Percentiles rank a stretch among this genome's conserved stretches.
Conservation (phyloP, 2,329 filamentous ascomycete genomes). For the Sporothrix curviconia region DNA sequence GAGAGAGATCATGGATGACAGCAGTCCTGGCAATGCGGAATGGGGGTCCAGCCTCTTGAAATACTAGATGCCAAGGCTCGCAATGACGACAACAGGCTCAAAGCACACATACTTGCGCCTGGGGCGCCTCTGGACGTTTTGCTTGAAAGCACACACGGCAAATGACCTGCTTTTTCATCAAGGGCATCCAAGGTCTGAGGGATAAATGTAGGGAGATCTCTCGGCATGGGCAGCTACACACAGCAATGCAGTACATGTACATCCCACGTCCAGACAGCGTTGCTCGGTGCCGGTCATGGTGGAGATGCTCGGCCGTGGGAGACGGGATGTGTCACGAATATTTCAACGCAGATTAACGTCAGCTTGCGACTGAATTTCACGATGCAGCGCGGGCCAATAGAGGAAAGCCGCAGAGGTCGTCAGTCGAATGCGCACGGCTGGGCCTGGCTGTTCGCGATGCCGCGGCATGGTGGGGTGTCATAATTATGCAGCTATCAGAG, state of each 20-base stretch:
- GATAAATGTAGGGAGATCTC: background rate
- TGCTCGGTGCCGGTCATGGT: no score
- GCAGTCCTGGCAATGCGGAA: no score
- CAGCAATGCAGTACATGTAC: background rate
- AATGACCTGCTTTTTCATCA: background rate
- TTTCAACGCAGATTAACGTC: background rate
- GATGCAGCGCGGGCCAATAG: background rate
- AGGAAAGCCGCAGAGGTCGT: background rate
- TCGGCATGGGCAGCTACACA: background rate
- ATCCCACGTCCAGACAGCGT: slow-evolving; percentile 1
- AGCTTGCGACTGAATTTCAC: background rate
- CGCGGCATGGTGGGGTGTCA: background rate
- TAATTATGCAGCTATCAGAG: slow-evolving; percentile 3
- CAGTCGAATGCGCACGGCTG: background rate
- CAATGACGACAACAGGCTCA: background rate
- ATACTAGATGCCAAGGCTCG: background rate
- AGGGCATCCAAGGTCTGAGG: background rate
- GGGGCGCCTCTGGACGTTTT: background rate
- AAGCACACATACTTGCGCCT: background rate
- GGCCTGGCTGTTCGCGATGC: background rate
- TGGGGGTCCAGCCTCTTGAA: background rate
- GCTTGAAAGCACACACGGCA: background rate
- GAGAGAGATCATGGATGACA: no score
- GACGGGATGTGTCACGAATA: slow-evolving; percentile 8
- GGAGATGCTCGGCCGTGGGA: background rate